Evolutionary conservation across 164 flowering plant genomes (phyloP).

Genomic region (Euptelea pleiosperma): DNA sequence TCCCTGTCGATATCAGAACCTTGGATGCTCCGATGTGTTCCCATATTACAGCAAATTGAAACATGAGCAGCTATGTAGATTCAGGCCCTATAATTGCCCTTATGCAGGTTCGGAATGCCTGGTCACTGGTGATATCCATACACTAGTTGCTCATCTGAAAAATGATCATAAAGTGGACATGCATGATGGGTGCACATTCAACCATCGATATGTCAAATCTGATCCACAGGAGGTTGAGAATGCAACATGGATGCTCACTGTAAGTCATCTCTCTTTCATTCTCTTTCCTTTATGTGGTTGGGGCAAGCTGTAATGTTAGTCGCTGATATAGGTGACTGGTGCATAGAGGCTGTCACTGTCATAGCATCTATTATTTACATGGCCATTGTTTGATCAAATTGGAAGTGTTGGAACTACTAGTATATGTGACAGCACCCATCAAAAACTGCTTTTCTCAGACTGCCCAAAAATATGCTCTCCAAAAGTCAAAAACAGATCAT

Average conservation of each 20-base stretch:
- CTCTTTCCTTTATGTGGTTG: not conserved
- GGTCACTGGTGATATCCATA: constrained; percentile 53
- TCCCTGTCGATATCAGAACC: constrained; percentile 50
- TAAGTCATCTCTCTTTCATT: constrained; percentile 18
- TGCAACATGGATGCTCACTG: constrained; percentile 80
- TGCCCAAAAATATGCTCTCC: too few species aligned
- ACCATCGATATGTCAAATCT: constrained; percentile 66
- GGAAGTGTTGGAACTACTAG: not conserved
- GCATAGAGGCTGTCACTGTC: not conserved
- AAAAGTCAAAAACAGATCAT: too few species aligned
- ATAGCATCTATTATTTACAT: not conserved
- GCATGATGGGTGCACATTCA: constrained; percentile 71
- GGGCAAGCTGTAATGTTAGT: not conserved
- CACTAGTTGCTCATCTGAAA: constrained; percentile 58
- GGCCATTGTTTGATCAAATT: constrained; percentile 1
- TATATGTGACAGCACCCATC: not conserved
- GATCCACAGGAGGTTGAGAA: constrained; percentile 60
- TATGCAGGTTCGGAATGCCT: constrained; percentile 75
- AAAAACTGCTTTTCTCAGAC: too few species aligned
- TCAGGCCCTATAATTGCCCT: constrained; percentile 65
- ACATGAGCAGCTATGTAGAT: constrained; percentile 59
- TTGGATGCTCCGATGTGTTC: constrained; percentile 57
- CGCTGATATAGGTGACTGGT: not conserved
- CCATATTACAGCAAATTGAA: constrained; percentile 59
- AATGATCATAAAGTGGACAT: constrained; percentile 72